Evolutionary conservation across 1,284 basidiomycete species (phyloP).

Genomic region (Microbotryomycetes sp.): DNA sequence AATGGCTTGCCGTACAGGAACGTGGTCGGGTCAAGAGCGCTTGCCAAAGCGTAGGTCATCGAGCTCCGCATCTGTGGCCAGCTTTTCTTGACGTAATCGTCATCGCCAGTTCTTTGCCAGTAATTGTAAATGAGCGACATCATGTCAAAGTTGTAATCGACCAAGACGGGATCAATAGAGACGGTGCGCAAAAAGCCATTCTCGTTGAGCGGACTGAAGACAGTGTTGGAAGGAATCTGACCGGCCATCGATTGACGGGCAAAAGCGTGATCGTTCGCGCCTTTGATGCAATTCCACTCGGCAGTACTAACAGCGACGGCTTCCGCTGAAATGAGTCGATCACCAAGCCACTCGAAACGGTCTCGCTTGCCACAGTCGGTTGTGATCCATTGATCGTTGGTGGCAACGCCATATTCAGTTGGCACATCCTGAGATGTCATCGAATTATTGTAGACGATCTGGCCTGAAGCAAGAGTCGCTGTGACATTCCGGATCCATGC

Average conservation of each 20-base stretch:
- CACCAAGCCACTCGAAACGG: conserved; percentile 10
- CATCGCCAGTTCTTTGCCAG: conserved; percentile 10
- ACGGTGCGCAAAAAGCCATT: no score
- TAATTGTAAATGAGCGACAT: conserved; percentile 1
- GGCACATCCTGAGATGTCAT: conserved; percentile 4
- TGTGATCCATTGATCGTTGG: background rate
- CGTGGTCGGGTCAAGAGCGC: no score
- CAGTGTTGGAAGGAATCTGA: conserved; percentile 2
- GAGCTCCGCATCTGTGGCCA: conserved; percentile 1
- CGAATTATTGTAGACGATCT: conserved; percentile 2
- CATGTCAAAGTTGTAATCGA: conserved; percentile 1
- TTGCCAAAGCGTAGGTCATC: no score
- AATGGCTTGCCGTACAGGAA: no score
- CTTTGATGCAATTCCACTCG: conserved; percentile 1
- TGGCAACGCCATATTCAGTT: background rate
- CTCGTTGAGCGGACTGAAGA: background rate
- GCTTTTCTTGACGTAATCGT: background rate
- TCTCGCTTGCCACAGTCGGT: conserved; percentile 12
- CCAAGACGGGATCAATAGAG: background rate
- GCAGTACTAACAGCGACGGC: background rate
- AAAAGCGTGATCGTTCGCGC: background rate
- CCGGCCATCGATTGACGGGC: background rate
- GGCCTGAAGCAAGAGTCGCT: background rate
- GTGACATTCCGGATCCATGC: conserved; percentile 10
- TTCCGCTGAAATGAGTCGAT: background rate